These are phyloP conservation scores for Globisporangium barbulae DNA, from an alignment of 352 stramenopile genomes.

Conservation along the genomic window DNA sequence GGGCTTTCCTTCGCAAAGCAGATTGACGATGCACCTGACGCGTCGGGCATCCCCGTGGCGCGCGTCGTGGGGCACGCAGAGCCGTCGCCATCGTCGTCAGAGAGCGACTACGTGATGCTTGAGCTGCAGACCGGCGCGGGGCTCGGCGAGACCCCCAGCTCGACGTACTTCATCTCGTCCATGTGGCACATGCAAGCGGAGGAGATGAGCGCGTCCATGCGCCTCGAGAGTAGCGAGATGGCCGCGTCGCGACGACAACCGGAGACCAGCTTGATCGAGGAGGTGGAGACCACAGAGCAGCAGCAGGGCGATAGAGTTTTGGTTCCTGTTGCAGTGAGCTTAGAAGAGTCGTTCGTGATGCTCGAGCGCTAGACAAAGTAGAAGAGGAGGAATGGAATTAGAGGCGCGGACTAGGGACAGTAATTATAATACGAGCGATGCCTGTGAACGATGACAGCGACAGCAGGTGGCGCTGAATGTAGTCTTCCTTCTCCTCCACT, in stretches of 20 bases:
- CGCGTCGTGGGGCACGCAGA: constrained; percentile 40
- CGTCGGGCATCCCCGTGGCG: constrained; percentile 47
- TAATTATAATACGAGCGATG: constrained; percentile 8
- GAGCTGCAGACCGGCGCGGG: constrained; percentile 68
- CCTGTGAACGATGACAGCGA: not conserved
- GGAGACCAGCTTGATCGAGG: not conserved
- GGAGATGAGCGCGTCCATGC: constrained; percentile 71
- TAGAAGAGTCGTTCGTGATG: constrained; percentile 78
- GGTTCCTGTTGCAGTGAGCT: constrained; percentile 15
- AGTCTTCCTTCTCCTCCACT: constrained; percentile 44
- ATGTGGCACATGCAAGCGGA: constrained; percentile 76
- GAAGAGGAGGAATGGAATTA: constrained; percentile 1
- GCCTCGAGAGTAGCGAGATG: constrained; percentile 23
- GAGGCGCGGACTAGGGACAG: not conserved
- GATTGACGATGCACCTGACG: constrained; percentile 20
- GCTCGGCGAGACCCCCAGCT: constrained; percentile 38
- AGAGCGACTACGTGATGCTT: constrained; percentile 81
- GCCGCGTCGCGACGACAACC: constrained; percentile 4
- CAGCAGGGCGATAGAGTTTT: constrained; percentile 13
- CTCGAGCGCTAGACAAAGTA: constrained; percentile 38
- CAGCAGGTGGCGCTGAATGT: constrained; percentile 31
- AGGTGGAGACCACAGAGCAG: not conserved
- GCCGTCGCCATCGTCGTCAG: constrained; percentile 26
- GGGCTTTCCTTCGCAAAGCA: constrained; percentile 27
- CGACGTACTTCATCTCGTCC: constrained; percentile 82